Base-by-base conservation (phyloP, 1,284 basidiomycete species). In the Trichosporon inkin region DNA sequence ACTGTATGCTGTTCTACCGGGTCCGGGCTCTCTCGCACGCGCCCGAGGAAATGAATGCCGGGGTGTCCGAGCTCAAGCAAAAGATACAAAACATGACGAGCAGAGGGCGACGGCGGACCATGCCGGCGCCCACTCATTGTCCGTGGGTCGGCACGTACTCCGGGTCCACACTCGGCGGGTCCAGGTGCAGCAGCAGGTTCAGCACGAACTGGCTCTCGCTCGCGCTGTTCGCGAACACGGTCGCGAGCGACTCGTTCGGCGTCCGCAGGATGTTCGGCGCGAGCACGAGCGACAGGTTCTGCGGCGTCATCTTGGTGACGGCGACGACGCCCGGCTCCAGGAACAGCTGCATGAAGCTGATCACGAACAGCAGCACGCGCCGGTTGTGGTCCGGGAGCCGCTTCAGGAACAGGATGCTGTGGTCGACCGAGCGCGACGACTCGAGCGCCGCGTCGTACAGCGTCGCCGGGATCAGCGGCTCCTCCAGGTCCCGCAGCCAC, bases 341-440 rank as follows among this genome's bases (percentile, higher is more conserved):
- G 79, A 95, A 95, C 55, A 91, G 78, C 79, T 94, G 92, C 62
- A 93, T 77, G 78, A 94, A 94, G 80, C 88, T 92, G 74, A 94
- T 81, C 39, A 93, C 84, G 73, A 92, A 94, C 58, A 92, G 75
- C 17, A 93, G 82, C 11, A 93, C 90, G 3, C 90, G 83, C 17
- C 89, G 82, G 71, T 93, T 91, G 73, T 90, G 85, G 17, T 86
- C 87, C 20, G 92, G 92, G 16, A 95, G 81, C 24, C 85, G 81
- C 67, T 84, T 81, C 16, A 94, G 82, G 68, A 93, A 87, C 56
- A 82, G 82, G 47, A 93, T 81, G 71, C 87, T 89, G 19, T 85
- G 83, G 19, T 83, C 81, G 0, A 87, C 83, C 51, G 88, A 84
- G 56, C 83, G 80, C 3, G 88, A 83, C 10, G 74, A 72, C 10